A percentile compares a stretch with the other conserved stretches of the same genome.
Conservation (phyloP, 1,284 basidiomycete genomes). For the Taiwanofungus camphoratus region DNA sequence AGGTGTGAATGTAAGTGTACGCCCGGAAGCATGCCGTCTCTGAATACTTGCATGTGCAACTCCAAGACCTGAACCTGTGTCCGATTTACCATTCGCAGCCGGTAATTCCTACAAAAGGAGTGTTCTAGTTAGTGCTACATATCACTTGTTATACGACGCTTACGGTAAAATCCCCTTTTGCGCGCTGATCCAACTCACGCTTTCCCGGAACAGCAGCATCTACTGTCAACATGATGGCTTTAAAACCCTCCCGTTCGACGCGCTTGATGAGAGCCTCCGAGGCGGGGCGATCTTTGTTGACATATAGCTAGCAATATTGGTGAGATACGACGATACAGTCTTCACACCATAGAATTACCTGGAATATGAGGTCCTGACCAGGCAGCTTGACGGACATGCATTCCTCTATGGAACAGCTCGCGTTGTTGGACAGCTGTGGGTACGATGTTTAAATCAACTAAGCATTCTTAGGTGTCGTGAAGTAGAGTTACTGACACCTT, state of each 20-base stretch:
- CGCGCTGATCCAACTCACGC: constrained; percentile 73
- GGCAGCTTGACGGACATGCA: constrained; percentile 43
- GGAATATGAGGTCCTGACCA: constrained; percentile 46
- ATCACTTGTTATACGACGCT: too few species aligned
- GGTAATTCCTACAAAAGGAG: constrained; percentile 13
- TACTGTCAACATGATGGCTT: constrained; percentile 87
- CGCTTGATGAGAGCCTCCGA: constrained; percentile 46
- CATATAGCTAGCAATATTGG: constrained; percentile 41
- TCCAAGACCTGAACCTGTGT: constrained; percentile 28
- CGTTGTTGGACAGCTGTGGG: constrained; percentile 43
- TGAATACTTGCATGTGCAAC: constrained; percentile 36
- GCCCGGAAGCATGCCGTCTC: background rate
- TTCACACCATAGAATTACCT: too few species aligned
- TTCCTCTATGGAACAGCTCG: constrained; percentile 51
- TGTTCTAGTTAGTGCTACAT: too few species aligned
- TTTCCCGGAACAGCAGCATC: constrained; percentile 87
- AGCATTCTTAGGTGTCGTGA: background rate
- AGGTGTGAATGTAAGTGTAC: background rate
- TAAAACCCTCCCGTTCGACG: constrained; percentile 69
- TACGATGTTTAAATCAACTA: background rate
- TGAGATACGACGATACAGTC: too few species aligned
- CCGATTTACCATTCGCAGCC: constrained; percentile 39
- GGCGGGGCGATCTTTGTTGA: constrained; percentile 50
- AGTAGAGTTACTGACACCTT: constrained; percentile 38
- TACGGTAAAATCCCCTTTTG: constrained; percentile 14